Conservation (phyloP, 1,284 basidiomycete species). For the Rhodotorula sp. region DNA sequence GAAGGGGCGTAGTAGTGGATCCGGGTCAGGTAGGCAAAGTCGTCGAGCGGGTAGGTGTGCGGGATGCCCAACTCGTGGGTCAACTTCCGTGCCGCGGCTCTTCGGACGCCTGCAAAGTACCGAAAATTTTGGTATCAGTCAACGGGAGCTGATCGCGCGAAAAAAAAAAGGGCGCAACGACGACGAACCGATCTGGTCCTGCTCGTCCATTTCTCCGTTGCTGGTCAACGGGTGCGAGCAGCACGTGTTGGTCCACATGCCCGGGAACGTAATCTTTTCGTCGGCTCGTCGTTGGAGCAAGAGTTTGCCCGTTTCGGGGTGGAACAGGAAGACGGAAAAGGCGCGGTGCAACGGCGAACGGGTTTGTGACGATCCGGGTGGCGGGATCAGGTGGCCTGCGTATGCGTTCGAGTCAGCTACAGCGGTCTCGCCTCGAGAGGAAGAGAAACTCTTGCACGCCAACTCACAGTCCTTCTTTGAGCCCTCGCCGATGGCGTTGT, state of each 20-base stretch:
- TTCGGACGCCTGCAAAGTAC: constrained; percentile 59
- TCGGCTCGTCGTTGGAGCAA: constrained; percentile 90
- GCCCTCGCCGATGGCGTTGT: constrained; percentile 81
- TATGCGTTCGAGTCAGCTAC: neutral
- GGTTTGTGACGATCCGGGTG: constrained; percentile 50
- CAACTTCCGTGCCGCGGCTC: constrained; percentile 90
- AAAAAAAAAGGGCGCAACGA: too few relatives aligned
- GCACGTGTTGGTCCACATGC: constrained; percentile 99
- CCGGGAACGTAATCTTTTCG: constrained; percentile 99
- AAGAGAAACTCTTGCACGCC: constrained; percentile 46
- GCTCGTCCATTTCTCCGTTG: constrained; percentile 67
- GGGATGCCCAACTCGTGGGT: constrained; percentile 97
- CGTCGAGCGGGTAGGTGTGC: constrained; percentile 68
- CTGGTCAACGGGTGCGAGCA: constrained; percentile 87
- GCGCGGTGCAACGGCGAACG: constrained; percentile 94
- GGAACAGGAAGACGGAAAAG: constrained; percentile 96
- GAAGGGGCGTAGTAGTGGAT: constrained; percentile 98
- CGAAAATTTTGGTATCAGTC: neutral
- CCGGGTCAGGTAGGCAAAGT: constrained; percentile 91
- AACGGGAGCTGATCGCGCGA: too few relatives aligned
- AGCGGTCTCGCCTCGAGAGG: neutral
- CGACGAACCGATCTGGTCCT: constrained; percentile 66
- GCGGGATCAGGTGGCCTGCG: constrained; percentile 76
- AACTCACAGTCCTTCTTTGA: constrained; percentile 91
- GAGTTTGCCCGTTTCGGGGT: constrained; percentile 90